A percentile compares a stretch with the other conserved stretches of the same genome.
Evolutionary conservation across 2,329 filamentous ascomycete species (phyloP).

Genomic region (Fonsecaea erecta): DNA sequence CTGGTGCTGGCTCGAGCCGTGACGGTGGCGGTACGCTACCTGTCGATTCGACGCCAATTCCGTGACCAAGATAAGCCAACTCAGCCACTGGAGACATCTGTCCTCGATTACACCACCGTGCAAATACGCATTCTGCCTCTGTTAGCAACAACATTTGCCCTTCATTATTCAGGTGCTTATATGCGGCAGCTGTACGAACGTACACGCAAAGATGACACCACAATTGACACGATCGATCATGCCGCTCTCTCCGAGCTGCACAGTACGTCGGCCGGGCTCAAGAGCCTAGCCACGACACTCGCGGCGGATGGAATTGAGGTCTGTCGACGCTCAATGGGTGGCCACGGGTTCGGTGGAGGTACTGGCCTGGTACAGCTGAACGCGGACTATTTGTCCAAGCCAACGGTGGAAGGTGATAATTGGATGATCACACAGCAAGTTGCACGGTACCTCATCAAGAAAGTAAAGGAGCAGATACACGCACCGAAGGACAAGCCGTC

Average conservation of each 20-base stretch:
- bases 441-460: conserved; percentile 47
- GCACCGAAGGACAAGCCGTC: conserved; percentile 1
- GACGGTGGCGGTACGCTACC: conserved; percentile 57
- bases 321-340: conserved; percentile 74
- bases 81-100: conserved; percentile 47
- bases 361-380: conserved; percentile 65
- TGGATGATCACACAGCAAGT: conserved; percentile 83
- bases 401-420: conserved; percentile 77
- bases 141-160: conserved; percentile 56
- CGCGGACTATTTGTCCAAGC: conserved; percentile 72
- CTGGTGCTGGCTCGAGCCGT: conserved; percentile 59
- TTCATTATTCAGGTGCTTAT: conserved; percentile 49
- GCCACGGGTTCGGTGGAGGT: conserved; percentile 60
- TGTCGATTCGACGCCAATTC: conserved; percentile 56
- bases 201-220: conserved; percentile 53
- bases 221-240: conserved; percentile 53
- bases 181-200: conserved; percentile 55
- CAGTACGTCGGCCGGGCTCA: conserved; percentile 74
- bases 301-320: conserved; percentile 76
- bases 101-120: conserved; percentile 59
- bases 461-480: conserved; percentile 66
- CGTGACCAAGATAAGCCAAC: conserved; percentile 52
- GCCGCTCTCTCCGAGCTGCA: conserved; percentile 69
- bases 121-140: conserved; percentile 59
- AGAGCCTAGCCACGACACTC: conserved; percentile 71